Conservation (phyloP, 345 rosid species). For the Balakata baccata region DNA sequence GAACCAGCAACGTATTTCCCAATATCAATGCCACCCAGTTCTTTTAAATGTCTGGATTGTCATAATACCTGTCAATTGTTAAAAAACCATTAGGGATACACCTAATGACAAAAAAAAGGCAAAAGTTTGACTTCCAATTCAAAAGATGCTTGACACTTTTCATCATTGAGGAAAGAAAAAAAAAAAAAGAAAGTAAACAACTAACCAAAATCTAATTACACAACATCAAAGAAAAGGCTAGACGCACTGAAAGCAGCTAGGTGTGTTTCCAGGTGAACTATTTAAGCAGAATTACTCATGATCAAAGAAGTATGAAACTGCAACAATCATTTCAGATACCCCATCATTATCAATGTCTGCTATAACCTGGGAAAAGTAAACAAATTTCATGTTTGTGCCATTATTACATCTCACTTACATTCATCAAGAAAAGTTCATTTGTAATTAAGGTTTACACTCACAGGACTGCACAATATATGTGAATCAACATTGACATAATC, state of each 20-base stretch:
- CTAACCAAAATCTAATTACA: neutral
- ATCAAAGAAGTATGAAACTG: slow-evolving; percentile 94
- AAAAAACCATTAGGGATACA: neutral
- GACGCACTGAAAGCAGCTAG: neutral
- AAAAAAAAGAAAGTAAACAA: neutral
- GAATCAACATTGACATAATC: slow-evolving; percentile 90
- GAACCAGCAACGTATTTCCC: slow-evolving; percentile 86
- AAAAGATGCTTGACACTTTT: neutral
- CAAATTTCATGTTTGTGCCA: slow-evolving; percentile 12
- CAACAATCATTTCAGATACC: slow-evolving; percentile 85
- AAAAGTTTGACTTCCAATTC: neutral
- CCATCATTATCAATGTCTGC: slow-evolving; percentile 99
- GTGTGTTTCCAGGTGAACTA: slow-evolving; percentile 7
- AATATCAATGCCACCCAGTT: slow-evolving; percentile 81
- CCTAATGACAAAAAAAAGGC: neutral
- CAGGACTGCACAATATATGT: slow-evolving; percentile 91
- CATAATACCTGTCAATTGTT: slow-evolving; percentile 68
- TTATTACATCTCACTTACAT: slow-evolving; percentile 12
- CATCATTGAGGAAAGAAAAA: slow-evolving; percentile 4
- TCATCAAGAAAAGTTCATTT: slow-evolving; percentile 9
- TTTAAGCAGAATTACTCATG: slow-evolving; percentile 66
- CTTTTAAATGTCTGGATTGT: slow-evolving; percentile 82
- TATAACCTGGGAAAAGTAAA: slow-evolving; percentile 61
- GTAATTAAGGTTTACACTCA: slow-evolving; percentile 44
- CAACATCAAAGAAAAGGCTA: neutral